Evolutionary conservation across 1,284 basidiomycete genomes (phyloP), one percentile per base, ranked within the genome.

Genomic region (Trichosporon sp.): DNA sequence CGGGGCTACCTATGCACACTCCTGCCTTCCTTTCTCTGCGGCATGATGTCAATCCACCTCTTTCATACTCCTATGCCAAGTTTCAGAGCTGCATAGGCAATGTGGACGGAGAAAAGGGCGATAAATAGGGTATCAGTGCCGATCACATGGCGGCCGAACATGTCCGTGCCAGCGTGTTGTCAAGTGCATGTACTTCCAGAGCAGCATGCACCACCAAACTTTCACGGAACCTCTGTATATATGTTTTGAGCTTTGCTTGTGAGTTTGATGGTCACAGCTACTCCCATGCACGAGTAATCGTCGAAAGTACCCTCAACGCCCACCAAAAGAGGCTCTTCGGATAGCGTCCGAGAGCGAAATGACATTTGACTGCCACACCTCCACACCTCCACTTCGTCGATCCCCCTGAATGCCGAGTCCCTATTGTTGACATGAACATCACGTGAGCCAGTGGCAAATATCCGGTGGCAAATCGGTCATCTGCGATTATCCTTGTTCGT

Each of bases 331-430:
- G 49, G 49, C 25, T 16, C n/a, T 27, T 10, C 49, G 27, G 49
- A 29, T 16, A 27, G 16, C 27, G 16, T 9, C 14, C 40, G 27
- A 14, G 49, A 29, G 16, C 25, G 25, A 29, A 54, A 54, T 54
- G 49, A 27, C 49, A 54, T 54, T 54, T 54, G 49, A 54, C 49
- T 54, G 49, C 49, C 49, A 54, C 49, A 54, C 49, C 49, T 54
- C 49, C 49, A 54, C 49, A 6, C 16, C 49, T 27, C 25, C 49
- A 44, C 40, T 44, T 44, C 9, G 40, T 44, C 49, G 16, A 54
- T 27, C 25, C 49, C 49, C 49, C 49, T 54, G 49, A 54, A 54
- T 54, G 29, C 49, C 49, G 31, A 54, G 29, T 54, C 27, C 25
- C 49, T 27, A 16, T 54, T 54, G 49, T 54, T 54, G 49, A 54